Base-by-base conservation (phyloP, 2,329 filamentous ascomycete species). In the Penicillium sclerotiorum region DNA sequence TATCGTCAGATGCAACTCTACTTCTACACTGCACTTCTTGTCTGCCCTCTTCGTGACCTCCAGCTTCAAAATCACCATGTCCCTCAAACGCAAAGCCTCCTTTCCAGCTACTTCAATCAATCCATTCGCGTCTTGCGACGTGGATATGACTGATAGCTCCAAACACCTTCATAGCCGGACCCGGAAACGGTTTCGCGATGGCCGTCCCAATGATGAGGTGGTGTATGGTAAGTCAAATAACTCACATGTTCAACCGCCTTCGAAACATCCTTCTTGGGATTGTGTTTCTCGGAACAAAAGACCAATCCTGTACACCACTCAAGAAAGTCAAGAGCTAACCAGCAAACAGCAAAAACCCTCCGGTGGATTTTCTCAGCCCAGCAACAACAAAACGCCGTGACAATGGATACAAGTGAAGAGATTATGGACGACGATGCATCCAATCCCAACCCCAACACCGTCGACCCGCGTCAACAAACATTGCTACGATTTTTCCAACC, bases 81-180 rank as follows among this genome's bases (percentile, higher is more conserved):
- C 73, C 18, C 70, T 79, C 65, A 85, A 85, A 66, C 80, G 82
- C 63, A 85, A 84, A 65, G 79, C 80, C 37, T 81, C 80, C 35
- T 73, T 76, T 55, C 75, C 79, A 13, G 73, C 63, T 12, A 55
- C 77, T 15, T 62, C 74, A 28, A 73, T 76, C 15, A 54, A 48
- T 38, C 47, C 46, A 23, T 56, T 52, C 28, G 47, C 50, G 43
- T 51, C 52, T 17, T 53, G 51, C 33, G 60, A 43, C 61, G 68
- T 57, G 64, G 58, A 22, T 17, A 59, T 66, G 53, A 60, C 66
- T 33, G 68, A 70, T 45, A 60, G 58, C 15, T 65, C 69, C 15
- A 67, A 63, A 60, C 68, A 83, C 57, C 73, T 83, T 37, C 75
- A 79, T 57, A 77, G 76, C 53, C 77, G 83, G 15, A 86, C 83